A percentile compares a stretch with the other conserved stretches of the same genome.
phyloP scores from a whole-genome alignment of 2,329 filamentous ascomycete species.

The Colletotrichum sp. region DNA sequence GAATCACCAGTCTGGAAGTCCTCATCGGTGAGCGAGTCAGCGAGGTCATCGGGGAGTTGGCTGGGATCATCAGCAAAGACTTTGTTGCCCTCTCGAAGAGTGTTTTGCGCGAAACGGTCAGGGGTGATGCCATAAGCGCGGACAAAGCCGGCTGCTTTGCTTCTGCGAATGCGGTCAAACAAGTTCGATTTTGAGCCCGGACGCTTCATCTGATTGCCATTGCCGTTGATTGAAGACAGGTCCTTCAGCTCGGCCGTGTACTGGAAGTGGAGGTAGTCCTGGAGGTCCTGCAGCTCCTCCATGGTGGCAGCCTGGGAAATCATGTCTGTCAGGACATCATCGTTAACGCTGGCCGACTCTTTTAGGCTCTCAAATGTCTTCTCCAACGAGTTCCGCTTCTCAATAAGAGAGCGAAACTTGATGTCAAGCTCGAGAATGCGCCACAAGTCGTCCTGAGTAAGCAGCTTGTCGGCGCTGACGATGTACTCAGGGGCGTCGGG shows the following conservation, averaged over 20 bases:
- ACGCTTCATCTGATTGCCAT: constrained; percentile 73
- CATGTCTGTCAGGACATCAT: constrained; percentile 81
- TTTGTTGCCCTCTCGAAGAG: constrained; percentile 77
- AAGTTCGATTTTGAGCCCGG: constrained; percentile 82
- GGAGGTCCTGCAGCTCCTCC: constrained; percentile 94
- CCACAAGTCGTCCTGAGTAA: constrained; percentile 94
- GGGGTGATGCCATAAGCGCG: constrained; percentile 89
- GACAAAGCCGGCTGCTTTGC: constrained; percentile 82
- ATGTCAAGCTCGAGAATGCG: constrained; percentile 93
- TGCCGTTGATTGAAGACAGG: constrained; percentile 67
- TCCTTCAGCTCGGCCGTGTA: constrained; percentile 87
- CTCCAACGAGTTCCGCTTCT: constrained; percentile 87
- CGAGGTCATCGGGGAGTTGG: constrained; percentile 82
- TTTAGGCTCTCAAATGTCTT: constrained; percentile 79
- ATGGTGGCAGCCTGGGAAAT: constrained; percentile 81
- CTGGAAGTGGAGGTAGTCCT: constrained; percentile 96
- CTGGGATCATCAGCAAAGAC: constrained; percentile 85
- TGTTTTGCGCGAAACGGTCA: constrained; percentile 87
- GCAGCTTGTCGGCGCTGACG: constrained; percentile 82
- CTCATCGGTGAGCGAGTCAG: constrained; percentile 75
- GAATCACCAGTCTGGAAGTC: constrained; percentile 78
- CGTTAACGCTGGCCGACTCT: constrained; percentile 64
- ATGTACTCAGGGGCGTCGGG: constrained; percentile 75
- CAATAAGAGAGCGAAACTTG: constrained; percentile 90
- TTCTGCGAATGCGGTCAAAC: constrained; percentile 83